These are phyloP conservation scores for Colletotrichum gloeosporioides DNA, from an alignment of 2,329 filamentous ascomycete genomes.

Conservation along the genomic window DNA sequence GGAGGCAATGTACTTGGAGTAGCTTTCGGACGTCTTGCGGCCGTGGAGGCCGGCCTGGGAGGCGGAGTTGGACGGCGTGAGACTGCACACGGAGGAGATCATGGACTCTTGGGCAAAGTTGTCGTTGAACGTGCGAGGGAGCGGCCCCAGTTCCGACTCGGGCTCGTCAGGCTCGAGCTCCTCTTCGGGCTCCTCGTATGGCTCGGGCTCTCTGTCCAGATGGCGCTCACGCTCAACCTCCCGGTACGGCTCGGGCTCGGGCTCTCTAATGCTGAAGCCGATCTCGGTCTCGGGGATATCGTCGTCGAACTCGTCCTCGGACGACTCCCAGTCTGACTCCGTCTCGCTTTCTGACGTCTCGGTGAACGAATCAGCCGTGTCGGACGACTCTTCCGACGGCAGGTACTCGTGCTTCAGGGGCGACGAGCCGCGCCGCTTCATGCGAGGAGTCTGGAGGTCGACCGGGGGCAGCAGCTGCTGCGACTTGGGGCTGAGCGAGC, in stretches of 20 bases:
- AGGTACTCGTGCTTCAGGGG: constrained; percentile 97
- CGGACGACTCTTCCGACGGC: constrained; percentile 73
- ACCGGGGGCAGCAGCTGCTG: constrained; percentile 47
- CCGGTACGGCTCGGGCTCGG: constrained; percentile 29
- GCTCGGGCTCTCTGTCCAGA: not conserved
- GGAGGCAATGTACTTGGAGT: constrained; percentile 54
- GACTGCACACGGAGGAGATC: constrained; percentile 61
- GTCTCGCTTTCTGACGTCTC: constrained; percentile 34
- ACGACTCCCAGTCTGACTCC: constrained; percentile 58
- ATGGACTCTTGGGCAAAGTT: constrained; percentile 33
- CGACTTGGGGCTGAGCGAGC: constrained; percentile 46
- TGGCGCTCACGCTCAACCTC: constrained; percentile 25
- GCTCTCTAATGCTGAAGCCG: constrained; percentile 60
- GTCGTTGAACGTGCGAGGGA: not conserved
- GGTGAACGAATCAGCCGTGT: constrained; percentile 64
- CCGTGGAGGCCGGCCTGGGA: constrained; percentile 73
- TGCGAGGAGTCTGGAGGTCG: constrained; percentile 49
- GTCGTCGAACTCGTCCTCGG: constrained; percentile 61
- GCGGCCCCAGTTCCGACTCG: not conserved
- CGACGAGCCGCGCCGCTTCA: constrained; percentile 81
- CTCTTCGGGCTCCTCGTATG: not conserved
- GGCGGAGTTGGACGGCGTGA: constrained; percentile 82
- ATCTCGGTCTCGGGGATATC: constrained; percentile 65
- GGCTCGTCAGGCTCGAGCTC: not conserved
- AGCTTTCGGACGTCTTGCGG: constrained; percentile 52